Percentiles rank a stretch among this genome's conserved stretches.
Conservation (phyloP, 192 early-diverging fungal genomes). For the Entophlyctis luteolus region DNA sequence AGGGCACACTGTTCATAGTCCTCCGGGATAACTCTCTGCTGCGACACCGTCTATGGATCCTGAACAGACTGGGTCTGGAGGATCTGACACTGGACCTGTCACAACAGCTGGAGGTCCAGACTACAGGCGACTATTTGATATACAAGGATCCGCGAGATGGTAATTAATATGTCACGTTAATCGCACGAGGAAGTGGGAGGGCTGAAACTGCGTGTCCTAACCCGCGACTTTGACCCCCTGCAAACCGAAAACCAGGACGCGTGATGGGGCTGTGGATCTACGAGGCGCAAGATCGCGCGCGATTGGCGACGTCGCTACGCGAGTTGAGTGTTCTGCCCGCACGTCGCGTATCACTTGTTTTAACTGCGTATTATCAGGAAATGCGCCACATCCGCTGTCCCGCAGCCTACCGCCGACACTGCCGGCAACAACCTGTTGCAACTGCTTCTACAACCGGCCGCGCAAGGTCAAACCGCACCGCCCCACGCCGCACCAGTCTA, state of each 20-base stretch:
- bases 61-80: conserved; percentile 83
- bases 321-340: conserved; percentile 4
- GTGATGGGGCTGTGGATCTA: conserved; percentile 77
- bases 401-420: background rate
- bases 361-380: background rate
- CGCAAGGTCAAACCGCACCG: background rate
- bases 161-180: background rate
- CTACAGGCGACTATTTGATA: conserved; percentile 83
- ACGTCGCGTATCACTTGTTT: background rate
- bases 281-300: conserved; percentile 63
- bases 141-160: conserved; percentile 68
- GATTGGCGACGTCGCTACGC: conserved; percentile 44
- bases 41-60: conserved; percentile 59
- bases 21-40: conserved; percentile 51
- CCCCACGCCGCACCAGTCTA: background rate
- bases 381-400: background rate
- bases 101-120: conserved; percentile 71
- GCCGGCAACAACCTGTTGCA: background rate
- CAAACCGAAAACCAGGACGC: too few species aligned
- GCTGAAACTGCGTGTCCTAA: background rate
- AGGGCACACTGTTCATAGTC: conserved; percentile 88
- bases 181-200: background rate
- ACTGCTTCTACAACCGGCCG: background rate
- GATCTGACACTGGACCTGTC: conserved; percentile 70
- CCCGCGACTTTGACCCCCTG: too few species aligned